Evolutionary conservation across 768 basidiomycete genomes (phyloP).

Genomic region (Lentinula aciculospora): DNA sequence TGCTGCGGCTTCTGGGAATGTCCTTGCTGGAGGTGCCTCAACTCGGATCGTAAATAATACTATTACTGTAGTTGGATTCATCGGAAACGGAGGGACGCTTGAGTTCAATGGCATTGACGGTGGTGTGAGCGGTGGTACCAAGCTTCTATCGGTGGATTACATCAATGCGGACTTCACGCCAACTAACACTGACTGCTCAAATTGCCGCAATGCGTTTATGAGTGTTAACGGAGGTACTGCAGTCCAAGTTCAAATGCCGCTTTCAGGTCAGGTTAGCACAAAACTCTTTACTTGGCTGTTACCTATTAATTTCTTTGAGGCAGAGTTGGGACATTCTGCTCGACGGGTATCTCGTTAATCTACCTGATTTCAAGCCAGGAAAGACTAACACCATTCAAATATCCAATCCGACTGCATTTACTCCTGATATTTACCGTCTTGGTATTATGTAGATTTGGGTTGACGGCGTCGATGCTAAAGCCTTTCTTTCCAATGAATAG

Average conservation of each 20-base stretch:
- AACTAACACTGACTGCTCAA: constrained; percentile 40
- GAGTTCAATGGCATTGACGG: constrained; percentile 37
- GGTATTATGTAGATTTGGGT: no score
- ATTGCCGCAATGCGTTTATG: constrained; percentile 40
- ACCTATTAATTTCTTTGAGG: not conserved
- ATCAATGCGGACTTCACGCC: constrained; percentile 41
- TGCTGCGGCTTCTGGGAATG: constrained; percentile 11
- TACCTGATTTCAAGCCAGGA: constrained; percentile 38
- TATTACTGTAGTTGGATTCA: constrained; percentile 14
- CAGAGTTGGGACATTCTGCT: constrained; percentile 43
- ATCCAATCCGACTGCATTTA: constrained; percentile 34
- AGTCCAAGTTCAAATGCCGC: constrained; percentile 40
- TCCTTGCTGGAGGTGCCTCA: constrained; percentile 15
- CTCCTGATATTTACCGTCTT: constrained; percentile 37
- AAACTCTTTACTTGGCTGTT: not conserved
- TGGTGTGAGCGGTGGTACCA: constrained; percentile 33
- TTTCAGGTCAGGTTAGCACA: constrained; percentile 37
- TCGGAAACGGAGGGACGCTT: constrained; percentile 36
- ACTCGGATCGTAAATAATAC: constrained; percentile 12
- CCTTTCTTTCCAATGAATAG: no score
- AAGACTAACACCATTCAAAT: constrained; percentile 38
- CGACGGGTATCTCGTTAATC: constrained; percentile 33
- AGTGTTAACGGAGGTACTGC: constrained; percentile 39
- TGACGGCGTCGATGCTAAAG: no score
- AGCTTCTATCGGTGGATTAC: constrained; percentile 38